Conservation (phyloP, 768 basidiomycete genomes). For the Lactarius psammicola region DNA sequence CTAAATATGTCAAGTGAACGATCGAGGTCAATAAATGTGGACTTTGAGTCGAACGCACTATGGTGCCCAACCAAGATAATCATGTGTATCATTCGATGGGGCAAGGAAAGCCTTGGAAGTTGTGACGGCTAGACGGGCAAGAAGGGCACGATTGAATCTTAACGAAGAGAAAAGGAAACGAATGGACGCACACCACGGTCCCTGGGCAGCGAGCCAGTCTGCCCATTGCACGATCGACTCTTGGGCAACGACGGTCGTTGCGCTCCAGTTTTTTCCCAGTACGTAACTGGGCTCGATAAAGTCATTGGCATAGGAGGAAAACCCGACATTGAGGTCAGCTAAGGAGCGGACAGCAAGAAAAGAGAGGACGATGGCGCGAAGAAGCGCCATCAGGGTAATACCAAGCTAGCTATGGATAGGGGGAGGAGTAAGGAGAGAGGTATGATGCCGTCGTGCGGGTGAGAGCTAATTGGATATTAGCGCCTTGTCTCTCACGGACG, state of each 20-base stretch:
- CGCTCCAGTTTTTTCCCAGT: slow-evolving; percentile 17
- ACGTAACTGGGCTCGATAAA: slow-evolving; percentile 27
- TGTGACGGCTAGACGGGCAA: slow-evolving; percentile 30
- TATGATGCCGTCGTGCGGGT: neutral
- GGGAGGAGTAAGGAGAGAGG: neutral
- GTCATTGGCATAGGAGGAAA: slow-evolving; percentile 21
- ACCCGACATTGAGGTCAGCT: slow-evolving; percentile 15
- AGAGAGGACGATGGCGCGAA: slow-evolving; percentile 6
- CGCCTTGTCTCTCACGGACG: slow-evolving; percentile 30
- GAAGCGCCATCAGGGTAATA: slow-evolving; percentile 27
- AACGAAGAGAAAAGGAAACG: slow-evolving; percentile 27
- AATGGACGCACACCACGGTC: slow-evolving; percentile 27
- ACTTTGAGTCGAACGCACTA: slow-evolving; percentile 15
- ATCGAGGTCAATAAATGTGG: neutral
- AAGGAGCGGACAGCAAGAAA: slow-evolving; percentile 17
- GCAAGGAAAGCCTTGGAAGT: slow-evolving; percentile 22
- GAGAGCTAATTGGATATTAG: slow-evolving; percentile 29
- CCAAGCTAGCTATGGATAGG: neutral
- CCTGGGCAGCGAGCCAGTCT: slow-evolving; percentile 23
- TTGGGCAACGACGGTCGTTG: slow-evolving; percentile 22
- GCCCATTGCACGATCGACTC: slow-evolving; percentile 28
- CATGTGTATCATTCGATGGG: slow-evolving; percentile 20
- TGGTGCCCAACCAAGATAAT: slow-evolving; percentile 26
- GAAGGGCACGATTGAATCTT: neutral
- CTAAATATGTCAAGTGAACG: slow-evolving; percentile 8